Conservation (phyloP, 2,329 filamentous ascomycete species). For the Thelonectria olida region DNA sequence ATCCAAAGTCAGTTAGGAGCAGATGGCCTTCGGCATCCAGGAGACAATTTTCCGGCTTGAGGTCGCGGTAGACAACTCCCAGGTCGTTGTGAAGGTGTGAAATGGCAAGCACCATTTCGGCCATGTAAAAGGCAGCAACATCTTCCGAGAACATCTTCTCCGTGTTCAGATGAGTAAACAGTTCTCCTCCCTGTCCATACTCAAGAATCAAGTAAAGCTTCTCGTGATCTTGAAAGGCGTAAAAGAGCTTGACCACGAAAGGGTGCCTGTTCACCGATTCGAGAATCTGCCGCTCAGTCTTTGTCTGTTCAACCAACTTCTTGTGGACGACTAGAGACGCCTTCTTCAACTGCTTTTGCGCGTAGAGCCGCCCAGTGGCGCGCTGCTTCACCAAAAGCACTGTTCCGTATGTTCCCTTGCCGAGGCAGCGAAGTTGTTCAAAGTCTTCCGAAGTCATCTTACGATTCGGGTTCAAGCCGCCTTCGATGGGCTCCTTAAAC, state of each 20-base stretch:
- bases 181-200: slow-evolving; percentile 95
- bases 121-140: slow-evolving; percentile 96
- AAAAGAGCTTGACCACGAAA: slow-evolving; percentile 97
- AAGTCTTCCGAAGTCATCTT: slow-evolving; percentile 97
- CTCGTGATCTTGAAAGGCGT: slow-evolving; percentile 97
- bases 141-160: slow-evolving; percentile 96
- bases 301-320: slow-evolving; percentile 95
- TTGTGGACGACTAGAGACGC: slow-evolving; percentile 95
- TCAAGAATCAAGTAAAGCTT: slow-evolving; percentile 97
- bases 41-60: slow-evolving; percentile 98
- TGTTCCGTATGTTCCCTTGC: slow-evolving; percentile 95
- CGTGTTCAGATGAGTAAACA: slow-evolving; percentile 93
- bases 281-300: slow-evolving; percentile 93
- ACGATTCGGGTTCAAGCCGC: slow-evolving; percentile 64
- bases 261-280: slow-evolving; percentile 97
- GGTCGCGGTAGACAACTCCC: slow-evolving; percentile 93
- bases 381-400: slow-evolving; percentile 93
- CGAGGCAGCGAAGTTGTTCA: slow-evolving; percentile 87
- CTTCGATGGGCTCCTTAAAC: slow-evolving; percentile 60
- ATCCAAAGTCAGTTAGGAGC: slow-evolving; percentile 93
- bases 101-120: slow-evolving; percentile 93
- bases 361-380: slow-evolving; percentile 87
- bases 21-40: slow-evolving; percentile 91
- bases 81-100: slow-evolving; percentile 92
- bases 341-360: slow-evolving; percentile 99